phyloP scores from a whole-genome alignment of 148 eudicot genomes.

The Talinum fruticosum region DNA sequence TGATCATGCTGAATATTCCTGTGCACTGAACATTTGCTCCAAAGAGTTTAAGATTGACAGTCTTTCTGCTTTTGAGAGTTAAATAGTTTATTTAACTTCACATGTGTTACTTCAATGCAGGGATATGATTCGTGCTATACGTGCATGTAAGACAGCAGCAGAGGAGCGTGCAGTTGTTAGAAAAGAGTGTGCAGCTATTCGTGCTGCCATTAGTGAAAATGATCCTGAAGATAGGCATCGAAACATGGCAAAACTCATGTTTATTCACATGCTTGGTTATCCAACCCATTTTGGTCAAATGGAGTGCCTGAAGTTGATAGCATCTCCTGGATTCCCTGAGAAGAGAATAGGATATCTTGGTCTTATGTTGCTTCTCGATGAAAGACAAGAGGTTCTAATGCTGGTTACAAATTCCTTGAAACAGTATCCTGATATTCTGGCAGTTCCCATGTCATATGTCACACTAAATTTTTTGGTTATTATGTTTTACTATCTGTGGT shows the following conservation, averaged over 20 bases:
- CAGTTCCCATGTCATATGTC: not conserved
- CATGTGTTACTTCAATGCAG: slow-evolving; percentile 40
- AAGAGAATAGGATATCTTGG: slow-evolving; percentile 97
- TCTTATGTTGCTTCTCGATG: slow-evolving; percentile 98
- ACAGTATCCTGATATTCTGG: slow-evolving; percentile 67
- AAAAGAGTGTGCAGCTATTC: slow-evolving; percentile 98
- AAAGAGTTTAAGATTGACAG: not conserved
- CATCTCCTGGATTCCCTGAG: slow-evolving; percentile 95
- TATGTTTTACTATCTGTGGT: not conserved
- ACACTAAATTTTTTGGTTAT: not conserved
- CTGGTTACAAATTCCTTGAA: slow-evolving; percentile 96
- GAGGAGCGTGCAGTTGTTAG: slow-evolving; percentile 98
- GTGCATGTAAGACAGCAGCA: slow-evolving; percentile 98
- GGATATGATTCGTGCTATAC: slow-evolving; percentile 98
- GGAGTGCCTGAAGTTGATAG: slow-evolving; percentile 97
- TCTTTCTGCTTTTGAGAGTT: not conserved
- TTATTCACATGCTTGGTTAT: slow-evolving; percentile 99
- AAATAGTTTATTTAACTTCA: slow-evolving; percentile 1
- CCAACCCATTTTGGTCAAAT: slow-evolving; percentile 99
- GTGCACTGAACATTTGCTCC: not conserved
- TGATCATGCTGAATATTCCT: not conserved
- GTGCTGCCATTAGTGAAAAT: slow-evolving; percentile 89
- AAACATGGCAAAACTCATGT: slow-evolving; percentile 97
- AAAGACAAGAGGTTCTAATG: slow-evolving; percentile 99
- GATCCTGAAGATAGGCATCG: slow-evolving; percentile 93